Base-by-base conservation (phyloP, 106 monocot species). In the Acorus calamus region DNA sequence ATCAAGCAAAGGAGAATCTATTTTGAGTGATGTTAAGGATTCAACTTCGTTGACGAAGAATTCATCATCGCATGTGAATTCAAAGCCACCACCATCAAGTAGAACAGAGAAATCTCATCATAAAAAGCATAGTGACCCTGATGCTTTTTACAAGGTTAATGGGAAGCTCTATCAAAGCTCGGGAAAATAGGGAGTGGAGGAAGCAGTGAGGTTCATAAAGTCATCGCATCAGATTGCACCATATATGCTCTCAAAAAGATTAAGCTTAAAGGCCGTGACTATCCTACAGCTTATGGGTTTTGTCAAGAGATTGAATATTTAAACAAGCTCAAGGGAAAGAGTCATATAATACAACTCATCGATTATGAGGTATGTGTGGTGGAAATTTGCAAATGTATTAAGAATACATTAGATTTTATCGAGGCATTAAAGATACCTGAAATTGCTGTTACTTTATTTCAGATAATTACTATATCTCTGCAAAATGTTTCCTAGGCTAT, bases 181-280 rank as follows among this genome's bases (percentile, higher is more conserved):
- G 88, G 88, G n/a, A 92, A 99, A 76, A 99, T 86, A 73, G 98
- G 98, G 6, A 90, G 87, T 46, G 98, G 98, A 44, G 98, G 98
- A 61, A 99, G 98, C 53, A 99, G 98, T 74, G 98, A 99, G 80
- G 98, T 99, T 65, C 73, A 92, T 66, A 99, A 92, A 77, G 98
- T 99, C 53, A 86, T 99, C 67, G 69, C 98, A 42, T 66, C 80
- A 7, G 88, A 92, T 64, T 83, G 87, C 63, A 84, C 71, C 11
- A 92, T 99, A 65, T 86, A 88, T 73, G 98, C 98, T 47, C 79
- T 99, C 52, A 99, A 99, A 65, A 86, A 81, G 71, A 99, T 99
- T 62, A 91, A 77, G 14, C 85, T 99, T 5, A 92, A 81, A 77
- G 92, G 98, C 0, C 83, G 98, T 52, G 98, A 99, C 69, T 99